Conservation (phyloP, 2,329 filamentous ascomycete genomes). For the Penicillium janthinellum region DNA sequence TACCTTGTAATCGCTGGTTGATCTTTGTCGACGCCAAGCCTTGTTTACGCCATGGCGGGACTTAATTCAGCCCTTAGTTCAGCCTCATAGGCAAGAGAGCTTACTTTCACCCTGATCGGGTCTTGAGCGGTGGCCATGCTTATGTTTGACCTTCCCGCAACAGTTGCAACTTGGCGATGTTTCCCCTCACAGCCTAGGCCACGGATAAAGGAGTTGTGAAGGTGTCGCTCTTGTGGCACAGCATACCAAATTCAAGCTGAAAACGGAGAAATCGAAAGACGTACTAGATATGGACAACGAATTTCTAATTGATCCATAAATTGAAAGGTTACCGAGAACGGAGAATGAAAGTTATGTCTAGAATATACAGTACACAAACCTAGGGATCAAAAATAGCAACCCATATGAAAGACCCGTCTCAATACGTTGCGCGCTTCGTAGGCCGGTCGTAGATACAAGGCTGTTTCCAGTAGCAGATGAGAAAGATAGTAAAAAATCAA, state of each 20-base stretch:
- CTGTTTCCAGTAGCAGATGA: background rate
- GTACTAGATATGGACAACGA: no score
- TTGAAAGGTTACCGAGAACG: background rate
- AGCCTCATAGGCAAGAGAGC: background rate
- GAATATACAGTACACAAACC: background rate
- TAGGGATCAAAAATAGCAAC: background rate
- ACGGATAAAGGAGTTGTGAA: no score
- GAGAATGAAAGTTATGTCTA: background rate
- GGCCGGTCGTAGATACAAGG: background rate
- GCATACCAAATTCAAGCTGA: no score
- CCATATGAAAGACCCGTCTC: background rate
- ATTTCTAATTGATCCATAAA: background rate
- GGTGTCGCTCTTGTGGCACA: no score
- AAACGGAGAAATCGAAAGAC: no score
- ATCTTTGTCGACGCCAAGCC: background rate
- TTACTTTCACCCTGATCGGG: background rate
- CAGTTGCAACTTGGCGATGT: no score
- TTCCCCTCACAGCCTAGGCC: no score
- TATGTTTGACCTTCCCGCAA: no score
- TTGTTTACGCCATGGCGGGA: background rate
- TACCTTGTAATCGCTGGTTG: background rate
- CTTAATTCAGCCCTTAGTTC: background rate
- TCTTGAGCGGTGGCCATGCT: no score
- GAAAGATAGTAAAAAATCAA: constrained; percentile 2
- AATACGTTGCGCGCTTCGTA: background rate